Evolutionary conservation across 1,284 basidiomycete genomes (phyloP).

Genomic region (Cryptococcus maquisensis): DNA sequence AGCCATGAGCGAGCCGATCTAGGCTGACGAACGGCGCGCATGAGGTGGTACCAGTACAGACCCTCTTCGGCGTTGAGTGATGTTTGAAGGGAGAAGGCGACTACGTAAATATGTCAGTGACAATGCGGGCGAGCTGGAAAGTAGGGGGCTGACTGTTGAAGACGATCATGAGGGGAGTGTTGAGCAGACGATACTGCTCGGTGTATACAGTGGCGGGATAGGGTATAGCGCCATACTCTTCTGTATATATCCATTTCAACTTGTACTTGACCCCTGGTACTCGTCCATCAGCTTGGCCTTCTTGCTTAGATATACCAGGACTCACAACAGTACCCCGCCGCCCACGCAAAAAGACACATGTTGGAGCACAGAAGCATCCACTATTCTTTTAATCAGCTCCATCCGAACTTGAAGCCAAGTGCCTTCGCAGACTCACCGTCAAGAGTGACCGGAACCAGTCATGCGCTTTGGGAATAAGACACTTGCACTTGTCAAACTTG

Average conservation of each 20-base stretch:
- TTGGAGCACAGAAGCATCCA: conserved; percentile 26
- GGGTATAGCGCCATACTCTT: conserved; percentile 20
- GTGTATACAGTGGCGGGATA: conserved; percentile 17
- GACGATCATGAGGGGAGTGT: conserved; percentile 18
- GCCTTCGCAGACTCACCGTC: conserved; percentile 15
- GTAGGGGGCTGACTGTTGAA: conserved; percentile 15
- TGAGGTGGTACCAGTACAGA: conserved; percentile 36
- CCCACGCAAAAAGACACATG: conserved; percentile 20
- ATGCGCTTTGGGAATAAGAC: conserved; percentile 27
- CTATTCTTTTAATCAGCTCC: conserved; percentile 5
- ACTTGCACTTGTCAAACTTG: conserved; percentile 28
- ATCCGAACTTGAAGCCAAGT: neutral
- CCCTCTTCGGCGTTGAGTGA: conserved; percentile 34
- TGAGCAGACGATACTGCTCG: conserved; percentile 11
- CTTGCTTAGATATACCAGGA: neutral
- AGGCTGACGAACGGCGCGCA: conserved; percentile 26
- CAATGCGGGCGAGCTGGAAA: neutral
- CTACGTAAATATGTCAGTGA: conserved; percentile 1
- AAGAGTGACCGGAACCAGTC: conserved; percentile 33
- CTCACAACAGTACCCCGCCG: conserved; percentile 19
- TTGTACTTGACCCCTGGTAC: conserved; percentile 21
- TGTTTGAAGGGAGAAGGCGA: conserved; percentile 24
- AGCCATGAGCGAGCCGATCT: conserved; percentile 25
- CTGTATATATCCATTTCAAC: conserved; percentile 21
- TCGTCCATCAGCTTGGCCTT: neutral